Evolutionary conservation across 163 green algal genomes (phyloP).

Genomic region (Trebouxia gelatinosa): DNA sequence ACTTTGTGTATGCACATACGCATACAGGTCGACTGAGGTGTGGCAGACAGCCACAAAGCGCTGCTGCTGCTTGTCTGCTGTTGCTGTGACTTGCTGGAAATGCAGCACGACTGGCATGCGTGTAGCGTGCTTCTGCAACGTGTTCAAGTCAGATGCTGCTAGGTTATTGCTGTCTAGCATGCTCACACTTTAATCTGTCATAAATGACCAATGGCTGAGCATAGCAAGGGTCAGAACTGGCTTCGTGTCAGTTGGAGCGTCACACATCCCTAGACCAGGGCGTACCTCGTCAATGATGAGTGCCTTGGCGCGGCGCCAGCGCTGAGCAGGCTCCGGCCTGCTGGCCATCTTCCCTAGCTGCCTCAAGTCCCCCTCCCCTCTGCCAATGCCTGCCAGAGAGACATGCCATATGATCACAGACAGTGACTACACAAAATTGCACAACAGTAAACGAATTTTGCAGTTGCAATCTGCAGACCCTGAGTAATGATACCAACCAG

Average conservation of each 20-base stretch:
- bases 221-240: too few relatives aligned
- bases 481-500: too few relatives aligned
- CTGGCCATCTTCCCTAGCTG: constrained; percentile 30
- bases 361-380: constrained; percentile 41
- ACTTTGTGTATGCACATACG: too few relatives aligned
- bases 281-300: constrained; percentile 60
- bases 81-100: neutral
- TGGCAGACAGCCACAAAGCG: too few relatives aligned
- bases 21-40: too few relatives aligned
- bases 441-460: too few relatives aligned
- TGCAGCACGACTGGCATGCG: neutral
- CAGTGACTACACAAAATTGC: neutral
- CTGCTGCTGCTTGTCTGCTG: too few relatives aligned
- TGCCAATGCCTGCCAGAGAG: constrained; percentile 40
- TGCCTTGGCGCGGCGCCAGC: constrained; percentile 42
- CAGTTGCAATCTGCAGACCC: too few relatives aligned
- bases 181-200: neutral
- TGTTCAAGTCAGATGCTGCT: neutral
- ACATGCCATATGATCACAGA: too few relatives aligned
- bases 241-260: too few relatives aligned
- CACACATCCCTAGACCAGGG: too few relatives aligned
- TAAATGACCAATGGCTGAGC: neutral
- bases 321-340: constrained; percentile 35
- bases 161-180: neutral
- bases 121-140: neutral